Base-by-base conservation (phyloP, 345 rosid genomes). In the Ceriops zippeliana region DNA sequence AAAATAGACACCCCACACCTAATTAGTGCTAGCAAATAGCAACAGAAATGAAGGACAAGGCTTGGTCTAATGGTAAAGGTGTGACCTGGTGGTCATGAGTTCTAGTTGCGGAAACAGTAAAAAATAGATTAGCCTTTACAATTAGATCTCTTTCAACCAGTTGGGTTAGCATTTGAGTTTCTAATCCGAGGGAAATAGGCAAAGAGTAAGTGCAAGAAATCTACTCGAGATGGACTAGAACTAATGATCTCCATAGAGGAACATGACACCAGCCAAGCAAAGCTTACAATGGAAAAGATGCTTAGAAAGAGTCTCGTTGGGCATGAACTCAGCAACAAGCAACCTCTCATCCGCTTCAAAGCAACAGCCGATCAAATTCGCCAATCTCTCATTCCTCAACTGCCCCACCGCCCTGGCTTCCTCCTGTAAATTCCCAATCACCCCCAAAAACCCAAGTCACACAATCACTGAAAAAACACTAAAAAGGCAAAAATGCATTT, bases 241-340 rank as follows among this genome's bases (percentile, higher is more conserved):
- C 22, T 52, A 5, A 22, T 52, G 9, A 52, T n/a, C 57, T n/a
- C 24, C 21, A 19, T n/a, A 22, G 61, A 28, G 65, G 2, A 60
- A 46, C 35, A 6, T n/a, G 8, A 15, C 5, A 52, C 26, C 22
- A 64, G 37, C 2, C 21, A 1, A 34, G 60, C 19, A 62, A 63
- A 66, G 61, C 58, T 75, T 80, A 88, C 97, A 91, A 70, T 91
- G 97, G 53, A 91, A 88, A 71, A 86, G 90, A 83, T 86, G 92
- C 82, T 84, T 88, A 32, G 92, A 88, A 69, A 88, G 88, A 1
- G 90, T 88, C 73, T 88, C 90, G 6, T 86, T 79, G 49, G 92
- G 90, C 92, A 86, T 88, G 70, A 88, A 86, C 83, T 88, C 92
- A 1, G 92, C 86, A 56, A 88, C 90, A 8, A 88, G 84, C 79